A percentile compares a stretch with the other conserved stretches of the same genome.
Evolutionary conservation across 306 rosid species (phyloP).

Genomic region (Vigna trinervia): DNA sequence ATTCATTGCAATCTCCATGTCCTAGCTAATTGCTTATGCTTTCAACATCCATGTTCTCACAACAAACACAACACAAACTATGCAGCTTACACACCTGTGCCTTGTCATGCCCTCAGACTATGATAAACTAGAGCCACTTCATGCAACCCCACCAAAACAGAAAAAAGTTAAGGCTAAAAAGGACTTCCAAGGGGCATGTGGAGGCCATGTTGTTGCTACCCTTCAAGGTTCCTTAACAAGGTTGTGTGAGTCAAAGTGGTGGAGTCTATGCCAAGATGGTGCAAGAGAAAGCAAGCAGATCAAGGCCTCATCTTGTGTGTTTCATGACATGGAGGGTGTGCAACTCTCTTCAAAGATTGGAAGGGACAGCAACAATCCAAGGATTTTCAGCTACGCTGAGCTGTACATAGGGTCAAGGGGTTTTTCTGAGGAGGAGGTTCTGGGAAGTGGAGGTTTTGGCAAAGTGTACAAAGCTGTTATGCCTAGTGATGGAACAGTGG

Average conservation of each 20-base stretch:
- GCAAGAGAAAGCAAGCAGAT: slow-evolving; percentile 24
- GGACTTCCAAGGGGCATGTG: slow-evolving; percentile 42
- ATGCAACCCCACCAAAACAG: slow-evolving; percentile 22
- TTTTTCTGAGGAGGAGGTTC: slow-evolving; percentile 66
- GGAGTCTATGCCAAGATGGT: slow-evolving; percentile 44
- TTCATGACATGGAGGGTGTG: slow-evolving; percentile 79
- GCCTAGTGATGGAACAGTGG: slow-evolving; percentile 81
- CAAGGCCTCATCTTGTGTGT: slow-evolving; percentile 33
- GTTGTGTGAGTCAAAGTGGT: slow-evolving; percentile 49
- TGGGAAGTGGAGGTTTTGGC: slow-evolving; percentile 90
- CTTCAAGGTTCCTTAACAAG: slow-evolving; percentile 47
- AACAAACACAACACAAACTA: slow-evolving; percentile 20
- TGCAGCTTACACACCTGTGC: slow-evolving; percentile 67
- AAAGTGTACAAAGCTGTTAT: slow-evolving; percentile 72
- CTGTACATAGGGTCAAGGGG: slow-evolving; percentile 81
- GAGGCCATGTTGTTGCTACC: slow-evolving; percentile 50
- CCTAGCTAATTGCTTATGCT: slow-evolving; percentile 19
- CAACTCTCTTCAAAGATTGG: slow-evolving; percentile 64
- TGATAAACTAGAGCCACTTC: slow-evolving; percentile 46
- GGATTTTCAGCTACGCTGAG: slow-evolving; percentile 83
- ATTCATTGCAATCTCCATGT: slow-evolving; percentile 41
- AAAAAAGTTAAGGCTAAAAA: slow-evolving; percentile 32
- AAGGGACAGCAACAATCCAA: slow-evolving; percentile 67
- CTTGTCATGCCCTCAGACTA: slow-evolving; percentile 59
- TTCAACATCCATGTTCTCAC: background rate